Evolutionary conservation across 2,329 filamentous ascomycete species (phyloP), one percentile per base, ranked within the genome.

Genomic region (Sporothrix euskadiensis): DNA sequence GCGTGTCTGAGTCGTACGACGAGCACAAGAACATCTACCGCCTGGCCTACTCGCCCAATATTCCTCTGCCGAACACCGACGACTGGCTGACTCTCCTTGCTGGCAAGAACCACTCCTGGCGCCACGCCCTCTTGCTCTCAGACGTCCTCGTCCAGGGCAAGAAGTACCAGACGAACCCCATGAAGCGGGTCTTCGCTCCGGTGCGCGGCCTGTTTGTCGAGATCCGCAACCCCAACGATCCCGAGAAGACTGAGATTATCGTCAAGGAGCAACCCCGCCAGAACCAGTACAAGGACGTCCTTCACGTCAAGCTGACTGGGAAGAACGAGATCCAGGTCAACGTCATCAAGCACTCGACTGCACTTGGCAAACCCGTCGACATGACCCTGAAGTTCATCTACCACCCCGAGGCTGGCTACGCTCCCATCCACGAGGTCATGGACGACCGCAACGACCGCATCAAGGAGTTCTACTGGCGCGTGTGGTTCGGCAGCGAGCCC

Each of bases 391-490:
- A 91, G 80, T 98, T 98, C 85, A 93, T 89, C 5, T 99, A 99
- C 84, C 93, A 94, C 80, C 96, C 96, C 1, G 95, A 98, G 83
- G 92, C 94, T 73, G 96, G 96, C 41, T 99, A 98, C 81, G 95
- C 97, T n/a, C 96, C 96, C 22, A 97, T 99, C 77, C 92, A 92
- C 75, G 96, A 99, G 83, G 92, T 98, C 76, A 99, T 99, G 96
- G 89, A 94, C 49, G 92, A 89, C 72, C 94, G 96, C 80, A 99
- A 99, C 81, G 95, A 99, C 81, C 92, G 94, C 76, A 98, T 99
- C 86, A 99, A 99, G 87, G 93, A 97, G 83, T 99, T 99, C 82
- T 99, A 99, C 87, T 99, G 97, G 90, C 91, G 91, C 78, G 91
- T 97, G 77, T 99, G 96, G 96, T 99, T 99, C 78, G 96, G 94